phyloP scores from a whole-genome alignment of 768 basidiomycete species.

The Suillus lakei region DNA sequence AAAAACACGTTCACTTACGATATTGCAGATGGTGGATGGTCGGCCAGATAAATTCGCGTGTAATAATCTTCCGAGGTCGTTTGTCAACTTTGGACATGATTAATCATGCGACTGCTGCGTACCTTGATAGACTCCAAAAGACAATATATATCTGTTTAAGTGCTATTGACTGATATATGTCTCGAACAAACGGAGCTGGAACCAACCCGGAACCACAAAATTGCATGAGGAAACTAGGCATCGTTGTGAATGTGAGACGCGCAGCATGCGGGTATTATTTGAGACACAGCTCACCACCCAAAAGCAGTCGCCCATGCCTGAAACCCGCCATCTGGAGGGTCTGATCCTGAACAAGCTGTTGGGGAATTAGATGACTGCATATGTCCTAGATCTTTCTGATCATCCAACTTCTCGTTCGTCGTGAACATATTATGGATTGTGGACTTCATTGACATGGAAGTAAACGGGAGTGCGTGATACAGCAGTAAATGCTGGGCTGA shows the following conservation, averaged over 20 bases:
- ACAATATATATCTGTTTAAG: conserved; percentile 23
- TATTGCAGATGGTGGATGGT: conserved; percentile 31
- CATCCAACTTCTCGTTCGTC: neutral
- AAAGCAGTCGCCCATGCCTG: conserved; percentile 17
- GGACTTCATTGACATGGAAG: neutral
- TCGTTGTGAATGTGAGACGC: neutral
- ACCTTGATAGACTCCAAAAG: conserved; percentile 42
- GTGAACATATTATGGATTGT: neutral
- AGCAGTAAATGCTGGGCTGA: neutral
- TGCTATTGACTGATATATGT: too few relatives aligned
- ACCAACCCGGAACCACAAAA: conserved; percentile 33
- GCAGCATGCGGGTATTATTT: neutral
- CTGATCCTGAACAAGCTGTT: neutral
- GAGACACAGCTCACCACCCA: conserved; percentile 11
- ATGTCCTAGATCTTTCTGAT: neutral
- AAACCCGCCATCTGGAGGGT: conserved; percentile 14
- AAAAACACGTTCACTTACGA: conserved; percentile 22
- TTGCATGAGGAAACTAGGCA: conserved; percentile 28
- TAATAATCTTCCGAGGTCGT: conserved; percentile 36
- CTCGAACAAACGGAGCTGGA: neutral
- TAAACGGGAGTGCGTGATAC: neutral
- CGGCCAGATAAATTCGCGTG: conserved; percentile 30
- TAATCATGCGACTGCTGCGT: neutral
- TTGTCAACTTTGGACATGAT: neutral
- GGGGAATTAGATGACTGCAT: neutral